Evolutionary conservation across 2,329 filamentous ascomycete genomes (phyloP).

Genomic region (Claviceps citrina): DNA sequence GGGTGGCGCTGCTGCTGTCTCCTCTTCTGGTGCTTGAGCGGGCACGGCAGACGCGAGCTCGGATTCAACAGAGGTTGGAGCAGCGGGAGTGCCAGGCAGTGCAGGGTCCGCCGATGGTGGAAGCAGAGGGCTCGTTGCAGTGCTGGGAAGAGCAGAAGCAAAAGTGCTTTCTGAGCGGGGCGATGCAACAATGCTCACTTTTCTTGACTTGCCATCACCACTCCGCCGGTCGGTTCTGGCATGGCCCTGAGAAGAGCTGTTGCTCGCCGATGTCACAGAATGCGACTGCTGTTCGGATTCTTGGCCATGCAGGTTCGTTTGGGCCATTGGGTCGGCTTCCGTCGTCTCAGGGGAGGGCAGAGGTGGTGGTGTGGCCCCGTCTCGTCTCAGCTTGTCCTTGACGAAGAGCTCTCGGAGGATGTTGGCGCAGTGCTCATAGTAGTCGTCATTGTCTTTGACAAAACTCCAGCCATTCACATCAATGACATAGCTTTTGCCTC

Average conservation of each 20-base stretch:
- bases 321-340: constrained; percentile 27
- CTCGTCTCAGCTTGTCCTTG: constrained; percentile 53
- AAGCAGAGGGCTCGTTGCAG: constrained; percentile 20
- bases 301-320: constrained; percentile 19
- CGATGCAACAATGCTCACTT: constrained; percentile 16
- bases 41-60: constrained; percentile 13
- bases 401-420: constrained; percentile 83
- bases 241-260: constrained; percentile 16
- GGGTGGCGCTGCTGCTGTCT: constrained; percentile 39
- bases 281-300: constrained; percentile 22
- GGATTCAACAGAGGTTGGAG: constrained; percentile 22
- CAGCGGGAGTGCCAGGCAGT: constrained; percentile 17
- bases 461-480: constrained; percentile 99
- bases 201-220: constrained; percentile 11
- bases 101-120: constrained; percentile 19
- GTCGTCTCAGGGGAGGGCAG: constrained; percentile 32
- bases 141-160: constrained; percentile 21
- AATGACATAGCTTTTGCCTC: constrained; percentile 87
- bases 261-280: constrained; percentile 8
- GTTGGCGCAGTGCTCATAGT: constrained; percentile 79
- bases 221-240: constrained; percentile 8
- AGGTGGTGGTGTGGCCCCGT: constrained; percentile 42
- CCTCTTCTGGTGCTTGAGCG: constrained; percentile 15
- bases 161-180: constrained; percentile 18
- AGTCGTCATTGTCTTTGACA: constrained; percentile 97